Evolutionary conservation across 805 yeast genomes (phyloP).

Genomic region (Clavispora asparagi): DNA sequence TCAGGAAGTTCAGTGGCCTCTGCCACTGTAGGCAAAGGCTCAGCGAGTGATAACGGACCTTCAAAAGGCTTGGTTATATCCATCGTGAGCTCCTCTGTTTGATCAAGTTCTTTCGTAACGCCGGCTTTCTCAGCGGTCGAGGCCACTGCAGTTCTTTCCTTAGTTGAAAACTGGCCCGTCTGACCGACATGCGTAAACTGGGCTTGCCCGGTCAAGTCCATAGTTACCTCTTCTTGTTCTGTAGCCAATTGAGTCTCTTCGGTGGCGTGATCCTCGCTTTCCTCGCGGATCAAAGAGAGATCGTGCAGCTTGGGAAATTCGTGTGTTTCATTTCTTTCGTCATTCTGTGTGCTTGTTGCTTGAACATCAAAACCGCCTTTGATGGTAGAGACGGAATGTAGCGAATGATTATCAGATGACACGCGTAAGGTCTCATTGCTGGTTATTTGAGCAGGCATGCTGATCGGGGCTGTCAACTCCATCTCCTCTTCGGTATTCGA

Average conservation of each 20-base stretch:
- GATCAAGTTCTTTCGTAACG: background rate
- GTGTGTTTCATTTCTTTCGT: background rate
- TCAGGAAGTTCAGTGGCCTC: background rate
- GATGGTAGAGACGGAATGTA: background rate
- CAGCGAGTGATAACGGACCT: background rate
- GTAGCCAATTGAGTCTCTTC: background rate
- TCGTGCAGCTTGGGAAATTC: too few relatives aligned
- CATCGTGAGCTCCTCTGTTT: constrained; percentile 1
- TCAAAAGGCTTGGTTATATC: background rate
- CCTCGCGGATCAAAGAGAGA: too few relatives aligned
- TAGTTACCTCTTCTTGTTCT: constrained; percentile 11
- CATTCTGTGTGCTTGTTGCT: background rate
- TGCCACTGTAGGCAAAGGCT: background rate
- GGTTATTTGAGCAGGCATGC: background rate
- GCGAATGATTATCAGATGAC: too few relatives aligned
- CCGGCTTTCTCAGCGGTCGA: too few relatives aligned
- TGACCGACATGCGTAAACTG: background rate
- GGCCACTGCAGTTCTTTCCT: background rate
- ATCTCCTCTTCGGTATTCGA: constrained; percentile 7
- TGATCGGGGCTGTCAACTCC: constrained; percentile 10
- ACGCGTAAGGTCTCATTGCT: too few relatives aligned
- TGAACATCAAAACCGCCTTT: constrained; percentile 1
- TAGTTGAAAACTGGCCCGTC: too few relatives aligned
- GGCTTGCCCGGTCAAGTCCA: constrained; percentile 7
- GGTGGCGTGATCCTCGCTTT: too few relatives aligned